Base-by-base conservation (phyloP, 176 grass and related monocot genomes). In the Aegilops sharonensis region DNA sequence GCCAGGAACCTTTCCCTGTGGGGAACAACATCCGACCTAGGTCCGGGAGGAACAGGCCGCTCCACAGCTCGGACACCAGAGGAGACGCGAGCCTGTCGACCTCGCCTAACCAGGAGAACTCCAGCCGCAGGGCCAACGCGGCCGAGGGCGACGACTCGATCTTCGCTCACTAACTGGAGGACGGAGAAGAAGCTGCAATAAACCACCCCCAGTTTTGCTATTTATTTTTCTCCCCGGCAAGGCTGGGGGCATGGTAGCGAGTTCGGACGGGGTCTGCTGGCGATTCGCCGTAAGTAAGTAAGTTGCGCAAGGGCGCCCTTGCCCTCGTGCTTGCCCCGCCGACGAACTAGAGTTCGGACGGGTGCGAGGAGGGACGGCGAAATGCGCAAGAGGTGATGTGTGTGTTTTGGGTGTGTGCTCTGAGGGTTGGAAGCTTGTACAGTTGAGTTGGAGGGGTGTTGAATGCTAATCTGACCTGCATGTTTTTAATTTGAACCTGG, bases 1-100 rank as follows among this genome's bases (percentile, higher is more conserved):
- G 5, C 20, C 89, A 95, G 93, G 93, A 95, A 32, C 91, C 93
- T 50, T 95, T 95, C 81, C 93, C 93, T 64, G 72, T 95, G 3
- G 93, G 93, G 24, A 84, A 67, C 75, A 87, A 92, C 65, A 47
- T 91, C 72, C 72, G 86, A 13, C 87, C 81, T 25, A 88, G 93
- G 56, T 81, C 90, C 11, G 86, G 84, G 32, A 88, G 90, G 85
- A 87, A 85, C 72, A 90, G 90, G 84, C 64, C 77, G 1, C 52
- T 79, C 43, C 63, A 65, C 62, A 56, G 24, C 62, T 52, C 85
- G 39, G 93, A 92, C 2, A 75, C 54, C 62, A 85, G 78, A 79
- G 87, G 79, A 56, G 90, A 66, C 3, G 85, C 13, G 42, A 88
- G 59, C 30, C 77, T 73, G 14, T 81, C 87, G 4, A 84, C 64